Percentiles rank a stretch among this genome's conserved stretches.
Conservation (phyloP, 441 rosid genomes). For the Breynia disticha region DNA sequence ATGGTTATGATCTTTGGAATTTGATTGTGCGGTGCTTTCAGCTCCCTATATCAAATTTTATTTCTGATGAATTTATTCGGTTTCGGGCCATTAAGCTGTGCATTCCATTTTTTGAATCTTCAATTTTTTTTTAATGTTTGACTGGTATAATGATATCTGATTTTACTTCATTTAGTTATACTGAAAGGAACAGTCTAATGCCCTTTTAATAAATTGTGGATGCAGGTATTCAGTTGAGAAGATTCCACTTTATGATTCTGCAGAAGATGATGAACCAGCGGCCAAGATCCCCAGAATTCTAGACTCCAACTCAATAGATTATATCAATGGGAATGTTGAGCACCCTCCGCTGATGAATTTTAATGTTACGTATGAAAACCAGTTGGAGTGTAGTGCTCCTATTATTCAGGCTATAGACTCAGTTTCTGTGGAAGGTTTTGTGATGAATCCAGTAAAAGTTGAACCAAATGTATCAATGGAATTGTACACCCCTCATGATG, state of each 20-base stretch:
- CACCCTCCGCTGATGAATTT: constrained; percentile 14
- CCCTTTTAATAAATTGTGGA: constrained; percentile 9
- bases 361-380: constrained; percentile 23
- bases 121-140: no score
- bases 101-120: no score
- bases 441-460: constrained; percentile 33
- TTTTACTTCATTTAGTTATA: no score
- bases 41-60: no score
- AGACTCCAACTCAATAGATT: constrained; percentile 19
- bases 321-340: constrained; percentile 22
- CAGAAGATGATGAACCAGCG: constrained; percentile 87
- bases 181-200: no score
- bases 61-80: no score
- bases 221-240: constrained; percentile 80
- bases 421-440: constrained; percentile 32
- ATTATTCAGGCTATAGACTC: constrained; percentile 29
- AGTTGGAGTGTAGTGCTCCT: constrained; percentile 29
- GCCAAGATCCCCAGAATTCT: constrained; percentile 38
- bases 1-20: no score
- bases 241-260: constrained; percentile 82
- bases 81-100: no score
- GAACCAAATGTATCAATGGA: constrained; percentile 35
- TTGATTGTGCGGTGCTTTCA: no score
- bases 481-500: constrained; percentile 30
- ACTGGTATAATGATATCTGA: no score